Evolutionary conservation across 306 rosid species (phyloP).

Genomic region (Sicyos edulis): DNA sequence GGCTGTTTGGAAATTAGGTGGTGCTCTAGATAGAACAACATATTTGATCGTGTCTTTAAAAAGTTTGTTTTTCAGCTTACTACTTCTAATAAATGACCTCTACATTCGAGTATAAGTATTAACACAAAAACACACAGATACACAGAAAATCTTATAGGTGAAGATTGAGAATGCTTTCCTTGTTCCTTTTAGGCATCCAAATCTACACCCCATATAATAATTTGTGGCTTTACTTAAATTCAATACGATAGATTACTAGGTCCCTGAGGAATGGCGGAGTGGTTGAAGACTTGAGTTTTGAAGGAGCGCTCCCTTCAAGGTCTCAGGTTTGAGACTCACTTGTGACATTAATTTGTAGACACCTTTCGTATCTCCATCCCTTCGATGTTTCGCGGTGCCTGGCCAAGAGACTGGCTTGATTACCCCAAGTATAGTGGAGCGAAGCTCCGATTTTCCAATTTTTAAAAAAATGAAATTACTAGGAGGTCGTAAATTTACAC

Average conservation of each 20-base stretch:
- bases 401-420: too few relatives aligned
- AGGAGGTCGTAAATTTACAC: background rate
- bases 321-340: too few relatives aligned
- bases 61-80: background rate
- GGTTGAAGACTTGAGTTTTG: too few relatives aligned
- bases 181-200: background rate
- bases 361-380: too few relatives aligned
- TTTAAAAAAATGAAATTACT: too few relatives aligned
- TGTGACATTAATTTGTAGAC: too few relatives aligned
- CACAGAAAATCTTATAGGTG: background rate
- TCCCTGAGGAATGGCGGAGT: too few relatives aligned
- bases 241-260: background rate
- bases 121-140: background rate
- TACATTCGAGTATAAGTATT: background rate
- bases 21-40: background rate
- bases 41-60: background rate
- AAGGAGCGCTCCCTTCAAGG: too few relatives aligned
- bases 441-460: too few relatives aligned
- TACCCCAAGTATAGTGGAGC: too few relatives aligned
- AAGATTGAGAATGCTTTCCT: background rate
- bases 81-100: background rate
- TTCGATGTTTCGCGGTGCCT: too few relatives aligned
- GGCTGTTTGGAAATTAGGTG: background rate
- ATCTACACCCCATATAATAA: background rate
- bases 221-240: background rate